Conservation (phyloP, 495 filamentous ascomycete genomes). For the Trypethelium eluteriae region DNA sequence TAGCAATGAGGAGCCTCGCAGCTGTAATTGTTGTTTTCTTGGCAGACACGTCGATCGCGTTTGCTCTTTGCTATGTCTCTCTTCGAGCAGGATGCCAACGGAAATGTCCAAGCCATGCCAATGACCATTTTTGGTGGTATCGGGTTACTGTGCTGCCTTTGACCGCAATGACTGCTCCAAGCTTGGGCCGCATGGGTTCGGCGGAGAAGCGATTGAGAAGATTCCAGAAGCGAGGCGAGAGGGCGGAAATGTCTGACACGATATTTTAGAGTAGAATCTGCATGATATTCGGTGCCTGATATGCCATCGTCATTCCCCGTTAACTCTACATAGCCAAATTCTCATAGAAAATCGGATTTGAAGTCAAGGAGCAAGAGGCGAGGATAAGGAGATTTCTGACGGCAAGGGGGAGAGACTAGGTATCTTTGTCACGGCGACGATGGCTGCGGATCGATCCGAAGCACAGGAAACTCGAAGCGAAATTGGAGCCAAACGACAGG, state of each 20-base stretch:
- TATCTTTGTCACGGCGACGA: too few relatives aligned
- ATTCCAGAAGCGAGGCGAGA: background rate
- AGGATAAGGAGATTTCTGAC: too few relatives aligned
- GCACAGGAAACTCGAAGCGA: too few relatives aligned
- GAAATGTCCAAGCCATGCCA: background rate
- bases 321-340: too few relatives aligned
- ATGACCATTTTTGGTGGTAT: constrained; percentile 4
- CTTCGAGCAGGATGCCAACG: background rate
- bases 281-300: background rate
- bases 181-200: constrained; percentile 1
- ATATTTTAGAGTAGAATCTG: background rate
- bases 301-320: background rate
- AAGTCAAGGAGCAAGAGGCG: too few relatives aligned
- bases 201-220: background rate
- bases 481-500: too few relatives aligned
- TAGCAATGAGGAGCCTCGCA: constrained; percentile 29
- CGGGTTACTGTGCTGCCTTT: background rate
- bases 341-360: too few relatives aligned
- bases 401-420: too few relatives aligned
- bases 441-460: too few relatives aligned
- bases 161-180: constrained; percentile 1
- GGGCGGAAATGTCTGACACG: background rate
- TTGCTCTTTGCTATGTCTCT: constrained; percentile 4
- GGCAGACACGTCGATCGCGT: constrained; percentile 17
- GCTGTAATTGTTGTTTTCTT: constrained; percentile 25